phyloP scores from a whole-genome alignment of 2,329 filamentous ascomycete genomes.

The Penicillium frequentans region DNA sequence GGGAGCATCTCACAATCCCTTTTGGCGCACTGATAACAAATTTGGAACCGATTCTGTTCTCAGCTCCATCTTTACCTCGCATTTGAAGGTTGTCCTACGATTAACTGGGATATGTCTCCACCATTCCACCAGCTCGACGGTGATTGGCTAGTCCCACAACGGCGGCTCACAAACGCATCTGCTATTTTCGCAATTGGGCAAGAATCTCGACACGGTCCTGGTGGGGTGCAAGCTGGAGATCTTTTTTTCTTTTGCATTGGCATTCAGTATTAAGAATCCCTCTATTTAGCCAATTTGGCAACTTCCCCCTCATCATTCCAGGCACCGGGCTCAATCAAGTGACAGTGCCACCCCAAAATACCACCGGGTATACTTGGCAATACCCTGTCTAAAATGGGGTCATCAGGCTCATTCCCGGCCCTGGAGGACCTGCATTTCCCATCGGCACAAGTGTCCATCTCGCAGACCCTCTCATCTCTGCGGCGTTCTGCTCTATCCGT shows the following conservation, averaged over 20 bases:
- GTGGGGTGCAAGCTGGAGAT: not conserved
- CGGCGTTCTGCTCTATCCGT: constrained; percentile 76
- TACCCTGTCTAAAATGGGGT: constrained; percentile 24
- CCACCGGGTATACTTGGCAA: not conserved
- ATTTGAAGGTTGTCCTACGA: not conserved
- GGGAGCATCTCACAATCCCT: not conserved
- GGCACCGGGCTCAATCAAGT: not conserved
- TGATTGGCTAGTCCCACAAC: constrained; percentile 16
- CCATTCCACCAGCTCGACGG: not conserved
- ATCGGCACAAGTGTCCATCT: constrained; percentile 62
- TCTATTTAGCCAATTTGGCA: not conserved
- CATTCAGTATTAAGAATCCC: not conserved
- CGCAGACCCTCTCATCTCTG: constrained; percentile 67
- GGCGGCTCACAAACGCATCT: constrained; percentile 10
- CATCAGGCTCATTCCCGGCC: constrained; percentile 33
- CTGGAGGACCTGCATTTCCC: constrained; percentile 55
- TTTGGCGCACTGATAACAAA: not conserved
- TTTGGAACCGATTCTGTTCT: not conserved
- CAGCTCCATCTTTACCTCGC: not conserved
- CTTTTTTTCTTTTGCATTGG: not conserved
- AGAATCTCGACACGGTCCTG: not conserved
- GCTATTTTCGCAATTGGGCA: constrained; percentile 11
- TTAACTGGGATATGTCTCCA: not conserved
- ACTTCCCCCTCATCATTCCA: not conserved
- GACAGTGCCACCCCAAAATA: constrained; percentile 8